These are phyloP conservation scores for Candida adriatica DNA, from an alignment of 805 yeast species.

Conservation along the genomic window DNA sequence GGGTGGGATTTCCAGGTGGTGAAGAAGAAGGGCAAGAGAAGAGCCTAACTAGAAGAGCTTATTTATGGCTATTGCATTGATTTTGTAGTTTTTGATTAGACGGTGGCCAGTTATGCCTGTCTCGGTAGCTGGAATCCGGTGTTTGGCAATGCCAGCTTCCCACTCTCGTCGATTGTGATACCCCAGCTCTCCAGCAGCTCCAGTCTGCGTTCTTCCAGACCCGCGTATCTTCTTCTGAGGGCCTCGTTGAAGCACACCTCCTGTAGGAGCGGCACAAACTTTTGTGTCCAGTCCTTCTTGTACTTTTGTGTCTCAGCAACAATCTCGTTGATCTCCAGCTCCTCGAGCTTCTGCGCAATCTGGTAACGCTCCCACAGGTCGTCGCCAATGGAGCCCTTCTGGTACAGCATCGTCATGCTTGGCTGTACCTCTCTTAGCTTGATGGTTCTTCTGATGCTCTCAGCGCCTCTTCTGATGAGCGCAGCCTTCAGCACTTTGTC, in stretches of 20 bases:
- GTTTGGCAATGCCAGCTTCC: constrained; percentile 16
- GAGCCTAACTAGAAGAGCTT: constrained; percentile 18
- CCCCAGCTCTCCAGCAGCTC: constrained; percentile 29
- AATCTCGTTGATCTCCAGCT: constrained; percentile 71
- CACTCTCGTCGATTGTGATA: constrained; percentile 12
- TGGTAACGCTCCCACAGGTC: constrained; percentile 76
- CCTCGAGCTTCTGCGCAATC: constrained; percentile 71
- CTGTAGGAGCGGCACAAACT: constrained; percentile 70
- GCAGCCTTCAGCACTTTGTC: constrained; percentile 73
- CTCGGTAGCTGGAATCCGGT: constrained; percentile 1
- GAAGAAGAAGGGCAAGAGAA: constrained; percentile 46
- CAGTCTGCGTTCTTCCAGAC: constrained; percentile 33
- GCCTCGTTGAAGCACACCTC: constrained; percentile 94
- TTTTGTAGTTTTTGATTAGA: too few relatives aligned
- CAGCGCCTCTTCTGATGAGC: constrained; percentile 68
- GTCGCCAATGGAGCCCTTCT: constrained; percentile 88
- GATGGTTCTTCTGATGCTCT: constrained; percentile 76
- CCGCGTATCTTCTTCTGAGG: constrained; percentile 59
- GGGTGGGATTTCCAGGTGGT: constrained; percentile 66
- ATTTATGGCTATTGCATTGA: too few relatives aligned
- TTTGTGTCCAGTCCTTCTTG: constrained; percentile 76
- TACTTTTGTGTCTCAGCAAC: constrained; percentile 65
- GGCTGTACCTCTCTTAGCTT: constrained; percentile 76
- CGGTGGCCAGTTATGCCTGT: neutral
- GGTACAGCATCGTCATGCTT: constrained; percentile 63